phyloP scores from a whole-genome alignment of 2,329 filamentous ascomycete species.

The Piedraia hortae region DNA sequence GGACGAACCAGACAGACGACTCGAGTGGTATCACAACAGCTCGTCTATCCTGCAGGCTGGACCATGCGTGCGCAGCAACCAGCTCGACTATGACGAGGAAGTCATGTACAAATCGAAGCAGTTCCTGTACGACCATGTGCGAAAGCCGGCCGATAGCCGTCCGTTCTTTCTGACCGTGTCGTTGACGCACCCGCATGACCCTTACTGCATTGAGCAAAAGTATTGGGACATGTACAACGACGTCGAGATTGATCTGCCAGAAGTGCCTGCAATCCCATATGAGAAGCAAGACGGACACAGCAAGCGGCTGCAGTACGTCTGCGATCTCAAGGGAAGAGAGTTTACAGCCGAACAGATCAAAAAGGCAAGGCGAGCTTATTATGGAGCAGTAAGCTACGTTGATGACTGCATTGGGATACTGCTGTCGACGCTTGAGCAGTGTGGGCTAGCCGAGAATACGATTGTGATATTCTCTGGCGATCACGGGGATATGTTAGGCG shows the following conservation, averaged over 20 bases:
- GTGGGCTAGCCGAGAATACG: slow-evolving; percentile 56
- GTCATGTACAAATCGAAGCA: slow-evolving; percentile 79
- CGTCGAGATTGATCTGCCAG: slow-evolving; percentile 63
- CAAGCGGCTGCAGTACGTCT: slow-evolving; percentile 60
- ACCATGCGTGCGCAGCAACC: slow-evolving; percentile 69
- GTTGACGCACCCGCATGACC: slow-evolving; percentile 81
- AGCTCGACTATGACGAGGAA: slow-evolving; percentile 87
- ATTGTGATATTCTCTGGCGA: slow-evolving; percentile 83
- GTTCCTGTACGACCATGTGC: slow-evolving; percentile 72
- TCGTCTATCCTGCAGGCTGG: slow-evolving; percentile 80
- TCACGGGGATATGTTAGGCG: slow-evolving; percentile 87
- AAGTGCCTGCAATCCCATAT: slow-evolving; percentile 47
- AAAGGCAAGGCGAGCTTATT: slow-evolving; percentile 65
- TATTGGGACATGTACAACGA: slow-evolving; percentile 83
- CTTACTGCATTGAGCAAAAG: slow-evolving; percentile 78
- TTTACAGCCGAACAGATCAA: slow-evolving; percentile 70
- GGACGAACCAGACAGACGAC: slow-evolving; percentile 59
- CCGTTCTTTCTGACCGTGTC: slow-evolving; percentile 81
- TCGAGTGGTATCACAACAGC: slow-evolving; percentile 93
- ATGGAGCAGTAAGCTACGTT: slow-evolving; percentile 77
- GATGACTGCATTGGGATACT: slow-evolving; percentile 77
- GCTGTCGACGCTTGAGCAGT: slow-evolving; percentile 48
- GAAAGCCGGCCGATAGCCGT: slow-evolving; percentile 42
- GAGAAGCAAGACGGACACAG: slow-evolving; percentile 70
- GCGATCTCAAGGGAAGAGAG: slow-evolving; percentile 60